Conservation (phyloP, 371 early-diverging fungal species). For the Mucor sp. region DNA sequence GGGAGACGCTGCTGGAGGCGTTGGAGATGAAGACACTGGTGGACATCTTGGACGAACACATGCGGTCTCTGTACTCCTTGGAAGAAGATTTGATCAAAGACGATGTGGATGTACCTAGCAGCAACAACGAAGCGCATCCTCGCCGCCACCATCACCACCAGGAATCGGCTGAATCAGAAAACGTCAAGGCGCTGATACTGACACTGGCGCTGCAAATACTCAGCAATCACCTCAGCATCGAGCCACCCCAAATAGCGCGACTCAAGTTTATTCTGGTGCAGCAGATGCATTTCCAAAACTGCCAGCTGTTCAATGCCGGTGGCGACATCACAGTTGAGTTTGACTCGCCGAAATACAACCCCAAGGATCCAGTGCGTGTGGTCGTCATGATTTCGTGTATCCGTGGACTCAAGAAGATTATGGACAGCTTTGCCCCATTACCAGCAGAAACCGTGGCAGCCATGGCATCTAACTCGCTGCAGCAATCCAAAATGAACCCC, state of each 20-base stretch:
- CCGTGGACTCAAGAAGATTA: slow-evolving; percentile 50
- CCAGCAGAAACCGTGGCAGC: slow-evolving; percentile 46
- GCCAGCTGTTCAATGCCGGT: slow-evolving; percentile 31
- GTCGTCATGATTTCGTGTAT: slow-evolving; percentile 41
- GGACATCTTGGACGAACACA: slow-evolving; percentile 38
- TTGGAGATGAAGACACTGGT: slow-evolving; percentile 33
- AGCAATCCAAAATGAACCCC: slow-evolving; percentile 34
- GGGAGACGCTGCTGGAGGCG: slow-evolving; percentile 52
- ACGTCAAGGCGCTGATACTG: slow-evolving; percentile 45
- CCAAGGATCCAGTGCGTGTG: slow-evolving; percentile 33
- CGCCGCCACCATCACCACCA: background rate
- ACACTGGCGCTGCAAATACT: slow-evolving; percentile 56
- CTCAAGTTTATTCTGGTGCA: slow-evolving; percentile 46
- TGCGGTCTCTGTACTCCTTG: background rate
- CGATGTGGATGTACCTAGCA: background rate
- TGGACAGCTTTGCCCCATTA: slow-evolving; percentile 55
- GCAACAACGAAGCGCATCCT: background rate
- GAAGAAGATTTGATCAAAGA: background rate
- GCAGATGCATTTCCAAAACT: slow-evolving; percentile 47
- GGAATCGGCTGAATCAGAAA: slow-evolving; percentile 36
- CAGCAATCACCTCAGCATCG: slow-evolving; percentile 45
- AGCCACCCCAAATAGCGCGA: slow-evolving; percentile 34
- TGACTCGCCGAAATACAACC: slow-evolving; percentile 39
- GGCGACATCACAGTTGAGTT: slow-evolving; percentile 40
- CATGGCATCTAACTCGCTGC: slow-evolving; percentile 36